Evolutionary conservation across 805 yeast species (phyloP), one percentile per base, ranked within the genome.

Genomic region (Starmerella ratchasimensis): DNA sequence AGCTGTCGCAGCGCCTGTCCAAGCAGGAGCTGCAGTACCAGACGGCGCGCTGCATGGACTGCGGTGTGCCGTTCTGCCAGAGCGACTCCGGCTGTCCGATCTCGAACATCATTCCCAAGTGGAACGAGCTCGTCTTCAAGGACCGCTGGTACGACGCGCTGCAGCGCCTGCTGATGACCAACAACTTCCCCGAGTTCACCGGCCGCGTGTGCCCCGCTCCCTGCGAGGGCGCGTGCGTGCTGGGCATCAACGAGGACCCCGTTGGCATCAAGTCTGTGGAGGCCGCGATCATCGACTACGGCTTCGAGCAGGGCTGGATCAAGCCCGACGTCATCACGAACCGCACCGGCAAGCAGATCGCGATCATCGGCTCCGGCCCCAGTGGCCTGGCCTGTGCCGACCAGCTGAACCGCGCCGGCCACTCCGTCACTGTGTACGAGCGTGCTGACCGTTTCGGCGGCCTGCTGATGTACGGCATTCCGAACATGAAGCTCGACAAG

Each of bases 181-280:
- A 88, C 67, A 88, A 90, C 64, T 88, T 90, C 80, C 97, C 97
- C 17, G 97, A 90, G 64, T 88, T 90, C 56, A 88, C 97, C 43
- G 94, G 96, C 44, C 76, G 96, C 63, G 88, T 88, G 46, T 88
- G 98, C 64, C 98, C 98, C 17, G 97, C 97, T 44, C 98, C 98
- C 47, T 88, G 98, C 67, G 93, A 86, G 61, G 96, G 96, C 52
- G 94, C 97, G 3, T 80, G 93, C 63, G 88, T 83, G 24, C 69
- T 90, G 53, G 94, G 95, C 33, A 83, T 90, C 52, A 83, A 77
- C 59, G 93, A 80, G 48, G 90, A 80, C 50, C 93, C 97, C 19
- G 97, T 90, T 51, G 95, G 95, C 52, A 88, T 88, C 62, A 88
- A 88, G 64, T 80, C 94, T 16, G 79, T 88, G 48, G 98, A 88